These are phyloP conservation scores for Pleurotus cornucopiae DNA, from an alignment of 768 basidiomycete species.

Conservation along the genomic window DNA sequence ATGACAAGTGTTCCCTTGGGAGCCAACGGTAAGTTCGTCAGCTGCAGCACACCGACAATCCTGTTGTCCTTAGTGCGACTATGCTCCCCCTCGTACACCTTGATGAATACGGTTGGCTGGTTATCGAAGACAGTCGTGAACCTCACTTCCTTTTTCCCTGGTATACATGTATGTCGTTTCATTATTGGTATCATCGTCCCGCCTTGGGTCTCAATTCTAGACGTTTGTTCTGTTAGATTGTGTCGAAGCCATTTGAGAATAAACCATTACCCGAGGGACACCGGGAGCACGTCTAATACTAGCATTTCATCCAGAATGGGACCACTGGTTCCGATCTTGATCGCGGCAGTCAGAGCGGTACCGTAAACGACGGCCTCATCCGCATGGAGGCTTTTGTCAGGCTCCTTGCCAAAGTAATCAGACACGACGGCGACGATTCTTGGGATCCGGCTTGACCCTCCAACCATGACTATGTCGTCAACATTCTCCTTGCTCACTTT, in stretches of 20 bases:
- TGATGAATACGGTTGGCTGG: constrained; percentile 95
- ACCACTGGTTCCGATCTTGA: constrained; percentile 95
- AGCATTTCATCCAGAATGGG: constrained; percentile 97
- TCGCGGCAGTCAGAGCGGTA: constrained; percentile 97
- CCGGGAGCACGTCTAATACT: constrained; percentile 95
- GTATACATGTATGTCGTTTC: constrained; percentile 97
- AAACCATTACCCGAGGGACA: constrained; percentile 62
- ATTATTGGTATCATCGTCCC: constrained; percentile 99
- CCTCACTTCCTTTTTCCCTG: constrained; percentile 96
- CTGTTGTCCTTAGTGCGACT: constrained; percentile 98
- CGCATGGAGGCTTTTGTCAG: constrained; percentile 99
- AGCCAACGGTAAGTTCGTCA: not conserved
- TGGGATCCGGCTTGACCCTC: constrained; percentile 99
- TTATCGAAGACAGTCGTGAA: constrained; percentile 98
- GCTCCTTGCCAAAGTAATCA: constrained; percentile 95
- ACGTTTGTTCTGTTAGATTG: constrained; percentile 7
- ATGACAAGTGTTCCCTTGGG: not conserved
- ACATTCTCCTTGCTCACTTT: constrained; percentile 65
- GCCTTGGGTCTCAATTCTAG: constrained; percentile 91
- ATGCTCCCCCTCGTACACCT: constrained; percentile 97
- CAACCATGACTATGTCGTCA: constrained; percentile 73
- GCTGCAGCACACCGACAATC: not conserved
- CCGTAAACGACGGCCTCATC: constrained; percentile 99
- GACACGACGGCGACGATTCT: constrained; percentile 98
- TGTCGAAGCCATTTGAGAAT: constrained; percentile 29